These are phyloP conservation scores for Cordyceps javanica DNA, from an alignment of 2,329 filamentous ascomycete genomes.

Conservation along the genomic window DNA sequence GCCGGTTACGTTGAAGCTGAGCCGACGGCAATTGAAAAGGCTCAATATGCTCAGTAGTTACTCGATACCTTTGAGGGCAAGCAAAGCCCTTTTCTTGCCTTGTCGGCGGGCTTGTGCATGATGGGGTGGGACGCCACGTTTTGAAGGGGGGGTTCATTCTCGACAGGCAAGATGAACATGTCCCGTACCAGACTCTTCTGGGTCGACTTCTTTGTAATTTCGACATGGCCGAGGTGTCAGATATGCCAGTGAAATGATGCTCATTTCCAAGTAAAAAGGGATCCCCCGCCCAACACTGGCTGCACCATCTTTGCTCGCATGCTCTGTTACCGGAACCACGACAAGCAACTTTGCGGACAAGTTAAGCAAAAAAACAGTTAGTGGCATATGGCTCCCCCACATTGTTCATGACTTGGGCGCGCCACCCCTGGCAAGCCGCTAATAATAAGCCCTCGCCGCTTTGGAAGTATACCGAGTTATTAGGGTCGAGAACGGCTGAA, in stretches of 20 bases:
- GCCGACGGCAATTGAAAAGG: conserved; percentile 10
- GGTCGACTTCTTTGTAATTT: no score
- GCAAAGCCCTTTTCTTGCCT: no score
- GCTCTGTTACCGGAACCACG: background rate
- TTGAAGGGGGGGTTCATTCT: background rate
- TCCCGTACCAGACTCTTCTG: background rate
- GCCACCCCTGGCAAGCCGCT: conserved; percentile 6
- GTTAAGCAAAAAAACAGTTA: no score
- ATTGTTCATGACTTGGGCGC: background rate
- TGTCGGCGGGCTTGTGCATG: conserved; percentile 1
- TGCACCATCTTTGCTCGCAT: background rate
- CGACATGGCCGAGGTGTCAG: no score
- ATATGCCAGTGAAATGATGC: no score
- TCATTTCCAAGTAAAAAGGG: no score
- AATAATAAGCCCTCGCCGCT: conserved; percentile 5
- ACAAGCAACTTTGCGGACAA: no score
- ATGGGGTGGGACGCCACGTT: conserved; percentile 1
- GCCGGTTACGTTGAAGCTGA: background rate
- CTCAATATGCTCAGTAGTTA: no score
- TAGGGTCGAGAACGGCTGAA: conserved; percentile 8
- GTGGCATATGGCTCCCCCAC: background rate
- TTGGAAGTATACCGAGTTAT: background rate
- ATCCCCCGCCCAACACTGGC: background rate
- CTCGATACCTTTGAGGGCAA: no score
- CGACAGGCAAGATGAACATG: background rate